Evolutionary conservation across 2,329 filamentous ascomycete species (phyloP).

Genomic region (Emmonsiellopsis sp.): DNA sequence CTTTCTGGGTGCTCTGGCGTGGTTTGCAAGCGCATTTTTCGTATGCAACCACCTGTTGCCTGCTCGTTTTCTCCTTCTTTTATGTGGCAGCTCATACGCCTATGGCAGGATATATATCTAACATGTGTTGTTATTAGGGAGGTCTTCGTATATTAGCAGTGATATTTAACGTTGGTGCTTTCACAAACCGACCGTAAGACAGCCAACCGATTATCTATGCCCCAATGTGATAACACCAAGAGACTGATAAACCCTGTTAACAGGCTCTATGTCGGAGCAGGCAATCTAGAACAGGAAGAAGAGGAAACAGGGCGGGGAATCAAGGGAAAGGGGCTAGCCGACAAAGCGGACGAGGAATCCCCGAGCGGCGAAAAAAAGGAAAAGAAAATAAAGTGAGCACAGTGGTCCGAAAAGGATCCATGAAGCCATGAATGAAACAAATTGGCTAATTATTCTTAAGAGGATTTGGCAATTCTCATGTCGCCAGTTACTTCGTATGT

Average conservation of each 20-base stretch:
- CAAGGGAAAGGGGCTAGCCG: neutral
- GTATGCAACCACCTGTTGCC: neutral
- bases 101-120: neutral
- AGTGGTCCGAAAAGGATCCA: neutral
- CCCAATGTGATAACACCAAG: neutral
- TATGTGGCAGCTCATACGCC: neutral
- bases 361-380: neutral
- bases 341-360: neutral
- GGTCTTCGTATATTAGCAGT: neutral
- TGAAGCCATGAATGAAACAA: too few relatives aligned
- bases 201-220: neutral
- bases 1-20: neutral
- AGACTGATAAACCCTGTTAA: neutral
- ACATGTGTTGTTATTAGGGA: neutral
- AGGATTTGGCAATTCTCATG: constrained; percentile 4
- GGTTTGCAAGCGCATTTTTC: constrained; percentile 2
- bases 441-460: neutral
- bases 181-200: constrained; percentile 1
- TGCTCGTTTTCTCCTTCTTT: neutral
- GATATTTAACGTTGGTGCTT: neutral
- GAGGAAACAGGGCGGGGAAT: neutral
- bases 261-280: neutral
- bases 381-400: constrained; percentile 1
- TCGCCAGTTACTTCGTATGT: neutral
- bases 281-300: neutral